A percentile compares a stretch with the other conserved stretches of the same genome.
Conservation (phyloP, 2,329 filamentous ascomycete species). For the Pestalotiopsis sp. region DNA sequence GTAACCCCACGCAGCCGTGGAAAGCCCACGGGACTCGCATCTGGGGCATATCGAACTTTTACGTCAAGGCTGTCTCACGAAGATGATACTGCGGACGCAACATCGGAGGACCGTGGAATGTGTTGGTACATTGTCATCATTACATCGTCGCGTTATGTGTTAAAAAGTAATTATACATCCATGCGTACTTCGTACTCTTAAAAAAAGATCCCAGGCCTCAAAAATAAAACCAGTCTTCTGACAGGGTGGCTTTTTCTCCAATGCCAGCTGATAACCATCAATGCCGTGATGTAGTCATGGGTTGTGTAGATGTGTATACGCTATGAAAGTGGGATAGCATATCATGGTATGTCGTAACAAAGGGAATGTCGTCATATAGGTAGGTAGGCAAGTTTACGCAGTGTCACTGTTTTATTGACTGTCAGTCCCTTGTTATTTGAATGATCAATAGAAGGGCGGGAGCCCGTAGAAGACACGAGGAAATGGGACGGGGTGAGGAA, state of each 20-base stretch:
- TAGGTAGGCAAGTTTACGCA: background rate
- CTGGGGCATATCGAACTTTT: background rate
- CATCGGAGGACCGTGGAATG: background rate
- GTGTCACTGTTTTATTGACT: slow-evolving; percentile 2
- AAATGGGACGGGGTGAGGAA: slow-evolving; percentile 17
- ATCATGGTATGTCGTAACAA: background rate
- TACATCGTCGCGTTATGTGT: background rate
- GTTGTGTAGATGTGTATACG: background rate
- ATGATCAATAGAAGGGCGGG: background rate
- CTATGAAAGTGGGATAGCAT: background rate
- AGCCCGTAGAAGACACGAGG: background rate
- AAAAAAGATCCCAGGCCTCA: background rate
- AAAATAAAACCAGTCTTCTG: background rate
- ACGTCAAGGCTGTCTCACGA: background rate
- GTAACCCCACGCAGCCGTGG: background rate
- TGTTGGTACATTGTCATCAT: background rate
- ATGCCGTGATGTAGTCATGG: background rate
- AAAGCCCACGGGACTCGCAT: background rate
- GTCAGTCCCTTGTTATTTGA: background rate
- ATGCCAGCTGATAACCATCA: background rate
- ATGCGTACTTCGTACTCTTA: background rate
- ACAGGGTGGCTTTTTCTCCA: background rate
- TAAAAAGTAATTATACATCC: background rate
- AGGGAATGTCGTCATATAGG: background rate
- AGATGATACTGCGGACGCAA: background rate